These are phyloP conservation scores for Naganishia vaughanmartiniae DNA, from an alignment of 768 basidiomycete species.

Conservation along the genomic window DNA sequence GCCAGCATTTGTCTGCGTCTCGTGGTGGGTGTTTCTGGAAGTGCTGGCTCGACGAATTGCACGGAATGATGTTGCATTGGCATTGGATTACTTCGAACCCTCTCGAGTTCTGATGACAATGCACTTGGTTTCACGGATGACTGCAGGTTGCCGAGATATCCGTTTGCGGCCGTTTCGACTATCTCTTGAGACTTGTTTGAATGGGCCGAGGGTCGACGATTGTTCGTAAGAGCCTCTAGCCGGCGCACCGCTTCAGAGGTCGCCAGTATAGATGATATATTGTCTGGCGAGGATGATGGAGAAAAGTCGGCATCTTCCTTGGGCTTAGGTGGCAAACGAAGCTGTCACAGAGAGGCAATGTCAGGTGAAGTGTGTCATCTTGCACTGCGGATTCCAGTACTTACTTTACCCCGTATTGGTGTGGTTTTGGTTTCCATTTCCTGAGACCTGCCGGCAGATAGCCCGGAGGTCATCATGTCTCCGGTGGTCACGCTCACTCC, in stretches of 20 bases:
- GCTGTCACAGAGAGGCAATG: background rate
- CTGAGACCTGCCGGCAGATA: background rate
- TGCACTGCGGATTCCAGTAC: background rate
- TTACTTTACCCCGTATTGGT: constrained; percentile 26
- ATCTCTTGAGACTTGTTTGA: constrained; percentile 12
- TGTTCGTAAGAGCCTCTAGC: constrained; percentile 29
- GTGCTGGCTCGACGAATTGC: constrained; percentile 57
- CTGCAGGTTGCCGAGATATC: background rate
- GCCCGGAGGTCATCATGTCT: constrained; percentile 7
- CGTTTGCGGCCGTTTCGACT: background rate
- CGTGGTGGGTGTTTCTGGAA: constrained; percentile 78
- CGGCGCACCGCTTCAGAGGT: constrained; percentile 31
- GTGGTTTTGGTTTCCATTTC: constrained; percentile 8
- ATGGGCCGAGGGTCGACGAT: constrained; percentile 15
- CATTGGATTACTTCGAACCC: constrained; percentile 24
- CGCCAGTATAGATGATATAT: constrained; percentile 19
- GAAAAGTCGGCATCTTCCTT: constrained; percentile 28
- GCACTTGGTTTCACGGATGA: background rate
- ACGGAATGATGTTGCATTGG: constrained; percentile 58
- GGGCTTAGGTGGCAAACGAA: constrained; percentile 33
- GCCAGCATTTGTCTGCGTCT: constrained; percentile 79
- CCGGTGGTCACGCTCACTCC: constrained; percentile 44
- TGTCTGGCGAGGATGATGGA: constrained; percentile 34
- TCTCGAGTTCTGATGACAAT: constrained; percentile 15
- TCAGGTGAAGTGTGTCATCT: background rate